A percentile compares a stretch with the other conserved stretches of the same genome.
Conservation (phyloP, 2,329 filamentous ascomycete genomes). For the Coniella vitis region DNA sequence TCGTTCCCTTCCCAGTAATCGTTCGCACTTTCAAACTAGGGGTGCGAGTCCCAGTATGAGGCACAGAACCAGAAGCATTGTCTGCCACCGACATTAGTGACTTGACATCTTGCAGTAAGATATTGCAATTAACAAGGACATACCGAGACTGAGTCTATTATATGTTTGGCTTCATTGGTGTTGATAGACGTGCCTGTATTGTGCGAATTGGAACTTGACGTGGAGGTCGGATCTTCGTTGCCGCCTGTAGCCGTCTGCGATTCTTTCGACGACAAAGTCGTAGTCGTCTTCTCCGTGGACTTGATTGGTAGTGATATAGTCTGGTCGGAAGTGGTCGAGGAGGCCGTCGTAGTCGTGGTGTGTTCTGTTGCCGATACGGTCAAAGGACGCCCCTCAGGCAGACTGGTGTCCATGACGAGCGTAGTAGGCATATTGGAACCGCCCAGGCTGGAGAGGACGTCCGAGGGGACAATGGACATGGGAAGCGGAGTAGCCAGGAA, state of each 20-base stretch:
- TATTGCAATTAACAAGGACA: background rate
- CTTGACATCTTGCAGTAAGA: background rate
- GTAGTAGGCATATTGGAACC: constrained; percentile 7
- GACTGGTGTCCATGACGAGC: constrained; percentile 7
- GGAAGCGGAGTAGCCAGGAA: background rate
- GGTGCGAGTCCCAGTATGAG: background rate
- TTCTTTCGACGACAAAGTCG: no score
- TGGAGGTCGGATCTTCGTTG: background rate
- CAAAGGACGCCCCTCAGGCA: background rate
- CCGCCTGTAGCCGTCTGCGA: background rate
- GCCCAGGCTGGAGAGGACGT: constrained; percentile 2
- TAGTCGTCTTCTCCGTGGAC: background rate
- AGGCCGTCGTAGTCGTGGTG: background rate
- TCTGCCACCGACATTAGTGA: constrained; percentile 5
- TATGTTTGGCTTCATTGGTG: background rate
- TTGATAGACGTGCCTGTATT: background rate
- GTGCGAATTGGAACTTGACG: background rate
- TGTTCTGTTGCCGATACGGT: background rate
- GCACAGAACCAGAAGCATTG: constrained; percentile 7
- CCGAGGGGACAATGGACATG: constrained; percentile 9
- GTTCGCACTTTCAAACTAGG: constrained; percentile 1
- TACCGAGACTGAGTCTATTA: constrained; percentile 8
- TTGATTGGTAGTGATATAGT: background rate
- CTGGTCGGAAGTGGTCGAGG: background rate
- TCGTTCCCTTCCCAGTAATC: no score